phyloP scores from a whole-genome alignment of 441 rosid species.

The Erodium chrysanthum region DNA sequence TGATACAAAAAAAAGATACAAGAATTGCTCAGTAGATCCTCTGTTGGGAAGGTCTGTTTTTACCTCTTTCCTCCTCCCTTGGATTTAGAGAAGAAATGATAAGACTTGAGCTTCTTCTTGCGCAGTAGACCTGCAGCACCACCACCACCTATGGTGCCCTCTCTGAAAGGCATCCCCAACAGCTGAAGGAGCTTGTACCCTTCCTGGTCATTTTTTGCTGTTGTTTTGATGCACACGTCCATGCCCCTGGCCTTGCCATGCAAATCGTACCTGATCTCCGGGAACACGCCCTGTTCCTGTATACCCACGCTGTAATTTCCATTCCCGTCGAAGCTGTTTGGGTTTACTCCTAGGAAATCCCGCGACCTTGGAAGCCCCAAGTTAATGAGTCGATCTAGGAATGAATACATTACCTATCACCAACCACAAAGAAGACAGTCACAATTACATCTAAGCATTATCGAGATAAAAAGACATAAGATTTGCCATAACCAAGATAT shows the following conservation, averaged over 20 bases:
- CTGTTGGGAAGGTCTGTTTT: not conserved
- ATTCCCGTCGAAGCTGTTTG: slow-evolving; percentile 79
- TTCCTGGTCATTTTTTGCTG: slow-evolving; percentile 68
- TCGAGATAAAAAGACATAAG: no score
- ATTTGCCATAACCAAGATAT: no score
- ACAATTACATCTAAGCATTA: no score
- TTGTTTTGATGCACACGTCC: slow-evolving; percentile 84
- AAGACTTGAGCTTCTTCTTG: slow-evolving; percentile 73
- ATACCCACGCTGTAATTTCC: slow-evolving; percentile 83
- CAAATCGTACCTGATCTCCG: slow-evolving; percentile 59
- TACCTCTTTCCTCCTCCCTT: not conserved
- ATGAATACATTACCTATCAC: slow-evolving; percentile 70
- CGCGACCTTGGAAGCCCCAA: slow-evolving; percentile 85
- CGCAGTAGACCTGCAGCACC: slow-evolving; percentile 22
- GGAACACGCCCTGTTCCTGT: slow-evolving; percentile 77
- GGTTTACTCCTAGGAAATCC: slow-evolving; percentile 75
- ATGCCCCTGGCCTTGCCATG: slow-evolving; percentile 69
- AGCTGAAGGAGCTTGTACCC: slow-evolving; percentile 62
- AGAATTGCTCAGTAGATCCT: not conserved
- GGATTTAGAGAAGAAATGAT: slow-evolving; percentile 33
- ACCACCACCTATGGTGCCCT: slow-evolving; percentile 26
- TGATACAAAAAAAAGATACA: not conserved
- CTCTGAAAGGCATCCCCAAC: slow-evolving; percentile 94
- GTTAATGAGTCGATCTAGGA: slow-evolving; percentile 81
- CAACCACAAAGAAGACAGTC: not conserved